phyloP scores from a whole-genome alignment of 2,329 filamentous ascomycete genomes.

The Acrodontium crateriforme region DNA sequence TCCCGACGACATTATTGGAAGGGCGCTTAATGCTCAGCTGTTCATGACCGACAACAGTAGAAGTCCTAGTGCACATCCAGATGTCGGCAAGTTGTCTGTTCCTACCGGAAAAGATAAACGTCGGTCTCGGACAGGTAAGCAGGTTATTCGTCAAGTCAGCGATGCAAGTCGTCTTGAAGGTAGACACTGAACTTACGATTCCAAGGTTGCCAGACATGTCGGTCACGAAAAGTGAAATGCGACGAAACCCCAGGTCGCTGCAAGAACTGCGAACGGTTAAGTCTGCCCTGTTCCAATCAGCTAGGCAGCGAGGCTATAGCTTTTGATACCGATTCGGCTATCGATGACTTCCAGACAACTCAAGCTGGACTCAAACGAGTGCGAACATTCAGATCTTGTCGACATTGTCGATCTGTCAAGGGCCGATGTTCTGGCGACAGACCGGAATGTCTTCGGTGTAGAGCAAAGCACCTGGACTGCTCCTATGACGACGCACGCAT shows the following conservation, averaged over 20 bases:
- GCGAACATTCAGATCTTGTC: conserved; percentile 11
- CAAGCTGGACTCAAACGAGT: conserved; percentile 11
- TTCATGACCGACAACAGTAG: too few relatives aligned
- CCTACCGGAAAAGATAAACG: too few relatives aligned
- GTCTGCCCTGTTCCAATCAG: conserved; percentile 10
- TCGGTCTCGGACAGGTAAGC: too few relatives aligned
- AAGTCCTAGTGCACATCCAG: too few relatives aligned
- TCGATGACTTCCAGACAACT: conserved; percentile 1
- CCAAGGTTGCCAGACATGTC: conserved; percentile 14
- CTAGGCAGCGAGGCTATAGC: not conserved
- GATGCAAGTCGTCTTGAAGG: too few relatives aligned
- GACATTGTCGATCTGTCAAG: conserved; percentile 10
- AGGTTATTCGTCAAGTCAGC: too few relatives aligned
- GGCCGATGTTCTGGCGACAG: conserved; percentile 13
- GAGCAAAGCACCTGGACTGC: conserved; percentile 10
- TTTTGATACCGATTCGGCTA: conserved; percentile 1
- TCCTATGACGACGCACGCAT: conserved; percentile 12
- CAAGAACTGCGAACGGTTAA: conserved; percentile 12
- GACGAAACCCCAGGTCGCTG: conserved; percentile 9
- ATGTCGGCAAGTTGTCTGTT: too few relatives aligned
- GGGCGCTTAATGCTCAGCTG: too few relatives aligned
- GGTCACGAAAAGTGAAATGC: conserved; percentile 12
- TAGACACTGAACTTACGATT: too few relatives aligned
- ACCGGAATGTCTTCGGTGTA: conserved; percentile 10
- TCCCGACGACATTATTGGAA: too few relatives aligned